Conservation (phyloP, 768 basidiomycete genomes). For the Lactarius sanguifluus region DNA sequence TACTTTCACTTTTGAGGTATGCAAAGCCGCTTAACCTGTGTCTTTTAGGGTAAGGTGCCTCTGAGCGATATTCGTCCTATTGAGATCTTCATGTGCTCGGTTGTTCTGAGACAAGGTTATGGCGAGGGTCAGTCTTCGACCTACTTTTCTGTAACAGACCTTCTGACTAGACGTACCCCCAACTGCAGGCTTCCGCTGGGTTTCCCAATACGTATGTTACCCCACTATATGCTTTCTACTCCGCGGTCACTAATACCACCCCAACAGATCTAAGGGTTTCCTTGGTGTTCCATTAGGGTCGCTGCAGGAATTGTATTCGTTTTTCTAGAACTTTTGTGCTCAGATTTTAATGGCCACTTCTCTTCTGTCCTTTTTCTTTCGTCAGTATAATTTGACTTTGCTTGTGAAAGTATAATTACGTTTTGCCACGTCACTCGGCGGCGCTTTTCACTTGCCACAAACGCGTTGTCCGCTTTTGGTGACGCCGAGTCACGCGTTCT, state of each 20-base stretch:
- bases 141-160: slow-evolving; percentile 10
- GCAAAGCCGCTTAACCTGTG: slow-evolving; percentile 18
- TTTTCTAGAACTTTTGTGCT: slow-evolving; percentile 20
- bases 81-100: slow-evolving; percentile 99
- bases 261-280: slow-evolving; percentile 21
- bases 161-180: not conserved
- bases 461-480: not conserved
- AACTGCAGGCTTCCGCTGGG: slow-evolving; percentile 83
- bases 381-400: not conserved
- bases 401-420: slow-evolving; percentile 17
- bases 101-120: slow-evolving; percentile 97
- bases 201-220: slow-evolving; percentile 85
- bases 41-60: slow-evolving; percentile 86
- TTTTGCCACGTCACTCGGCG: slow-evolving; percentile 26
- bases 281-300: not conserved
- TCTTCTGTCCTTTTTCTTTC: not conserved
- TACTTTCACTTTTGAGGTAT: not conserved
- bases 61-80: slow-evolving; percentile 96
- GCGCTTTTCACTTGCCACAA: slow-evolving; percentile 11
- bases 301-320: slow-evolving; percentile 10
- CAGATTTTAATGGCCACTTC: slow-evolving; percentile 19
- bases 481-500: slow-evolving; percentile 4
- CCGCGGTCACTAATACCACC: slow-evolving; percentile 12
- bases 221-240: not conserved
- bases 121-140: slow-evolving; percentile 68